Evolutionary conservation across 1,284 basidiomycete species (phyloP).

Genomic region (Boletus semigastroideus): DNA sequence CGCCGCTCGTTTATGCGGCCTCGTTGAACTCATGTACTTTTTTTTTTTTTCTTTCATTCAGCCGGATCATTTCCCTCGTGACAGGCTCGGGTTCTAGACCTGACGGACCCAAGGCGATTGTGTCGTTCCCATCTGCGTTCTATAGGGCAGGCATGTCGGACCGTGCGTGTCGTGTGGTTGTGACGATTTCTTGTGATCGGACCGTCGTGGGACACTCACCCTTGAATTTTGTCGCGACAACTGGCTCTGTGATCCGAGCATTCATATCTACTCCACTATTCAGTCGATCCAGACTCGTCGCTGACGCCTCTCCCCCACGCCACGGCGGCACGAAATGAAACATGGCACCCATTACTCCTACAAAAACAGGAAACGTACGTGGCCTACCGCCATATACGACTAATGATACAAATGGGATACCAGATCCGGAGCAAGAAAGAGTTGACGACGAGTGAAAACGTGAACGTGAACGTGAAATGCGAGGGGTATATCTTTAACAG

Average conservation of each 20-base stretch:
- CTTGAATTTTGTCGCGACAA: background rate
- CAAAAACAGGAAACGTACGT: slow-evolving; percentile 14
- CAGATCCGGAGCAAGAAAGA: slow-evolving; percentile 21
- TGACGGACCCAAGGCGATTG: background rate
- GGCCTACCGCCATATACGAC: slow-evolving; percentile 13
- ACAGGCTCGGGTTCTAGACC: background rate
- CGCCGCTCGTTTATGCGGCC: background rate
- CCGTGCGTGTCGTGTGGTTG: background rate
- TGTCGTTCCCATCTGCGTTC: background rate
- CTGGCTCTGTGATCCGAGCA: slow-evolving; percentile 9
- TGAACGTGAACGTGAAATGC: slow-evolving; percentile 9
- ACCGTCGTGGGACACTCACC: background rate
- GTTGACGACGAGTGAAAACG: background rate
- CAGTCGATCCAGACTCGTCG: slow-evolving; percentile 5
- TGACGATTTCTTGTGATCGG: background rate
- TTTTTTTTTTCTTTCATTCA: background rate
- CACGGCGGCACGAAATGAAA: slow-evolving; percentile 2
- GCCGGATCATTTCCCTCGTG: background rate
- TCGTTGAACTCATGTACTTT: background rate
- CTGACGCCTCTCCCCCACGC: background rate
- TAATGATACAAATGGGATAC: slow-evolving; percentile 31
- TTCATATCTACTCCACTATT: slow-evolving; percentile 10
- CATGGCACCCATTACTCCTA: slow-evolving; percentile 14
- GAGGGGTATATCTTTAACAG: slow-evolving; percentile 13
- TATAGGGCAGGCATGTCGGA: background rate